Base-by-base conservation (phyloP, 225 moss, liverwort and hornwort genomes). In the Bryoerythrophyllum caledonicum region DNA sequence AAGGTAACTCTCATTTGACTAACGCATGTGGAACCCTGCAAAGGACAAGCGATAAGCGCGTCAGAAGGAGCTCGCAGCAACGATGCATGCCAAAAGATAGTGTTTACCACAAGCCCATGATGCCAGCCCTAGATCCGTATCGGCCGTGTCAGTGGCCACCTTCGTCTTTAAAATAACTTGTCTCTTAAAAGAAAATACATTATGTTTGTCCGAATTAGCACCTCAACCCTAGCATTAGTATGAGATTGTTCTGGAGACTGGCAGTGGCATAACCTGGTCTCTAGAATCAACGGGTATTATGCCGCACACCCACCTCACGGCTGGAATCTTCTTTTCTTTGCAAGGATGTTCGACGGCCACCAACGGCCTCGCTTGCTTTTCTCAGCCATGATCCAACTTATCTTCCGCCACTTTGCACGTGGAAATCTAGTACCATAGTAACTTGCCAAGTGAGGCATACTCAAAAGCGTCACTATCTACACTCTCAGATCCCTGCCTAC, bases 51-150 rank as follows among this genome's bases (percentile, higher is more conserved):
- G 65, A 66, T 56, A 56, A 57, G 65, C 5, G 44, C 65, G 44
- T 65, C 75, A 75, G 57, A 38, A 38, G 38, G 38, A 63, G n/a
- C n/a, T n/a, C n/a, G 63, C 43, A 64, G 13, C 62, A 60, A 46
- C 23, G 21, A 37, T 60, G 62, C 61, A 63, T 70, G 69, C 15
- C 41, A 38, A 38, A 38, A 38, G 2, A 67, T 32, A 27, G n/a
- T 24, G 48, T 60, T 74, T 67, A 28, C 52, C 55, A 54, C 27
- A n/a, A 27, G 66, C 74, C 64, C 65, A 65, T 74, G 65, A 65
- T 74, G 65, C 74, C 74, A 74, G 41, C 24, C 41, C 15, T n/a
- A 65, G 74, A 75, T 65, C 65, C 65, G 65, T 75, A 66, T 75
- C 74, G 4, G 14, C 65, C 41, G 13, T 71, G 71, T 75, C 74